Evolutionary conservation across 2,329 filamentous ascomycete species (phyloP).

Genomic region (Metarhizium sp.): DNA sequence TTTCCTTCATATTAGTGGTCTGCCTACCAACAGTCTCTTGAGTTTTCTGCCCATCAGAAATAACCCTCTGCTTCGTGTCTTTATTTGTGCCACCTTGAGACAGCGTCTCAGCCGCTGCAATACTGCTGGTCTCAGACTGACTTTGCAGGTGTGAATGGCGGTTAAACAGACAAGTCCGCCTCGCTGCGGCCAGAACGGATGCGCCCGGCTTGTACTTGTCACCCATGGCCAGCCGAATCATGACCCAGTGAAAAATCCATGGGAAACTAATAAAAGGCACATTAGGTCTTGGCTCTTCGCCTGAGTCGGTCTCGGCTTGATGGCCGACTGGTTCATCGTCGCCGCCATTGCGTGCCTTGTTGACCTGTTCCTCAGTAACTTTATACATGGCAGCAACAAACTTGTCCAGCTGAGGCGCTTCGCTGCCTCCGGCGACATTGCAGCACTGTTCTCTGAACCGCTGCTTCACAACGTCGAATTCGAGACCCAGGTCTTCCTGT

Average conservation of each 20-base stretch:
- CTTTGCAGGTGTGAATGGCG: not conserved
- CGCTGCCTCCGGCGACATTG: constrained; percentile 49
- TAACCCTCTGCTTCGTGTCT: not conserved
- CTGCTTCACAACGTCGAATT: constrained; percentile 56
- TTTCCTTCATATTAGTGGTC: not conserved
- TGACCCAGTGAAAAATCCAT: constrained; percentile 71
- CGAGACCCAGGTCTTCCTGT: constrained; percentile 68
- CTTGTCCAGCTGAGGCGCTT: constrained; percentile 50
- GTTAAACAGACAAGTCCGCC: not conserved
- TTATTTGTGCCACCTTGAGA: not conserved
- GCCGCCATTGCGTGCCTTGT: constrained; percentile 36
- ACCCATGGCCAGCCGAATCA: constrained; percentile 23
- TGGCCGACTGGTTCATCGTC: constrained; percentile 24
- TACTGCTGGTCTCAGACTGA: not conserved
- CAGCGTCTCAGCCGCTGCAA: not conserved
- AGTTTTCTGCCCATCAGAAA: not conserved
- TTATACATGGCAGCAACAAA: constrained; percentile 85
- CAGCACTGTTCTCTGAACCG: constrained; percentile 60
- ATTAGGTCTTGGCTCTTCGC: constrained; percentile 19
- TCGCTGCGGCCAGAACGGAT: constrained; percentile 9
- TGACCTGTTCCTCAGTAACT: constrained; percentile 64
- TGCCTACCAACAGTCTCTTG: not conserved
- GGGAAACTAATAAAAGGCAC: constrained; percentile 90
- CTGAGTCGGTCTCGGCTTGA: not conserved
- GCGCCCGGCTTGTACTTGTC: constrained; percentile 14